phyloP scores from a whole-genome alignment of 176 grass and related monocot genomes.

The Phyllostachys edulis region DNA sequence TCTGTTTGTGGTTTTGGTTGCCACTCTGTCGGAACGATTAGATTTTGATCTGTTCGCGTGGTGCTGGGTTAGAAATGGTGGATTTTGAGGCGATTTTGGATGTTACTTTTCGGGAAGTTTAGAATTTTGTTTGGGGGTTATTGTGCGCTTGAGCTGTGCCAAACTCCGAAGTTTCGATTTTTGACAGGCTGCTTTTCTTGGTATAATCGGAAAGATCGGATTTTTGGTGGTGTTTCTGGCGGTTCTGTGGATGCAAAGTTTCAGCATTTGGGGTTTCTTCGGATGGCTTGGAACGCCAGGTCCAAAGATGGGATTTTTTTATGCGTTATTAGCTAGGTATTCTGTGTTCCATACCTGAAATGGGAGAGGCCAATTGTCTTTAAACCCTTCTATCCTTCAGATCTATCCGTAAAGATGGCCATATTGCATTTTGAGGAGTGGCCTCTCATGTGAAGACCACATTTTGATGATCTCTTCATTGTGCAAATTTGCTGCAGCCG shows the following conservation, averaged over 20 bases:
- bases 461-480: conserved; percentile 2
- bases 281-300: neutral
- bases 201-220: neutral
- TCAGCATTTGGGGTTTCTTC: neutral
- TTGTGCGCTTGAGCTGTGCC: neutral
- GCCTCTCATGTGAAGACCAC: neutral
- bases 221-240: neutral
- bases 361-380: neutral
- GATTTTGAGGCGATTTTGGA: neutral
- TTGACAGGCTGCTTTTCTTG: too few relatives aligned
- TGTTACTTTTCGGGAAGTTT: neutral
- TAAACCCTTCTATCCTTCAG: neutral
- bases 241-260: neutral
- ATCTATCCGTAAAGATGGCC: conserved; percentile 15
- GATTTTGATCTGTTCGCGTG: neutral
- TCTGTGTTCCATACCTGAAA: neutral
- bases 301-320: neutral
- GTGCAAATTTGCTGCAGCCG: conserved; percentile 52
- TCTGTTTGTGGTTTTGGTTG: neutral
- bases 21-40: neutral
- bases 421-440: neutral
- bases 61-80: neutral
- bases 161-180: neutral
- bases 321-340: neutral
- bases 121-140: neutral